These are phyloP conservation scores for Podospora anserina DNA, from an alignment of 495 filamentous ascomycete species.

Conservation along the genomic window DNA sequence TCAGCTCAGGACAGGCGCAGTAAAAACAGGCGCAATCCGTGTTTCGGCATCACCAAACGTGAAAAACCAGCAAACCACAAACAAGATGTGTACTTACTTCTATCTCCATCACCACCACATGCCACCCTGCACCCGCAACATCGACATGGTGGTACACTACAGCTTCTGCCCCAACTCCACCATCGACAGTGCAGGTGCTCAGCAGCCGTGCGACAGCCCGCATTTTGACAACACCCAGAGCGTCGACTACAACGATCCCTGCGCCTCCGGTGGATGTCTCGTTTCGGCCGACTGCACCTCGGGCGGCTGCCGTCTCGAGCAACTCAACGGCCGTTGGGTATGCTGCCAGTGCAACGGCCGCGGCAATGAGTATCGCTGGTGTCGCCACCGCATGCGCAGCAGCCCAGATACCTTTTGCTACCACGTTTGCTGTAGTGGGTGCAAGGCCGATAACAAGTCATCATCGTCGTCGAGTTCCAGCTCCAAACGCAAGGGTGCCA, in stretches of 20 bases:
- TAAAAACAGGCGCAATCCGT: not conserved
- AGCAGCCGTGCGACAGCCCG: slow-evolving; percentile 21
- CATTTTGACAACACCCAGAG: slow-evolving; percentile 29
- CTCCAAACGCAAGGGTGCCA: slow-evolving; percentile 3
- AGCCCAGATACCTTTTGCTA: slow-evolving; percentile 48
- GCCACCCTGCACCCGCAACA: slow-evolving; percentile 34
- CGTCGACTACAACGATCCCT: slow-evolving; percentile 40
- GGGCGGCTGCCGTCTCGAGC: slow-evolving; percentile 42
- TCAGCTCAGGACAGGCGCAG: not conserved
- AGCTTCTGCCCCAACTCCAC: slow-evolving; percentile 36
- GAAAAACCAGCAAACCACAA: not conserved
- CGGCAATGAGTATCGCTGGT: slow-evolving; percentile 40
- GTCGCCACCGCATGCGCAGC: slow-evolving; percentile 32
- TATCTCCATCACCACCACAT: slow-evolving; percentile 37
- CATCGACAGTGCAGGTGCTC: slow-evolving; percentile 20
- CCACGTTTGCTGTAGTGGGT: slow-evolving; percentile 31
- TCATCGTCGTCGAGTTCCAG: slow-evolving; percentile 3
- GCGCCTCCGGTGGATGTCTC: slow-evolving; percentile 43
- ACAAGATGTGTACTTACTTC: slow-evolving; percentile 22
- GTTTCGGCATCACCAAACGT: not conserved
- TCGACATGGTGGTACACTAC: slow-evolving; percentile 44
- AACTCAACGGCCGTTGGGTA: slow-evolving; percentile 41
- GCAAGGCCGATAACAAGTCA: slow-evolving; percentile 22
- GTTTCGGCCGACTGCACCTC: slow-evolving; percentile 41
- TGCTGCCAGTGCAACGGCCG: slow-evolving; percentile 45